Base-by-base conservation (phyloP, 2,329 filamentous ascomycete genomes). In the Cryphonectria radicalis region DNA sequence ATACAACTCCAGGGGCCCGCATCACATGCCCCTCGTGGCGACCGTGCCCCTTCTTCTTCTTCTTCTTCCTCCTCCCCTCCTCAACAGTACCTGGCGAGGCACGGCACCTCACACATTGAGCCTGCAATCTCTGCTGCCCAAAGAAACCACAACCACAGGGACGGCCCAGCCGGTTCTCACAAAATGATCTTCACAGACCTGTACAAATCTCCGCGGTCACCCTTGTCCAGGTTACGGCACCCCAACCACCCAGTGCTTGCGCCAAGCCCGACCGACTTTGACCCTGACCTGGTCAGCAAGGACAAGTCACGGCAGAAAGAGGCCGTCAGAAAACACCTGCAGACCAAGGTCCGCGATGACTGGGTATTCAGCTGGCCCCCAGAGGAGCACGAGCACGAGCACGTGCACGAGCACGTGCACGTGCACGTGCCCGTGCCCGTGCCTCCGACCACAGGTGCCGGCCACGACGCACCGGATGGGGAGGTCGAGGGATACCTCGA, bases 231-330 rank as follows among this genome's bases (percentile, higher is more conserved):
- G 76, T 79, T 88, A 70, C 85, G 87, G 53, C 82, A 82, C 68
- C 76, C 79, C 22, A 78, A 76, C 17, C 82, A 81, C 57, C 73
- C 76, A 14, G 78, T 77, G 63, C 72, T 79, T n/a, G 76, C 78
- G 32, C 73, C 73, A 60, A 73, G 77, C 76, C 75, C 78, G 75
- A 73, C 78, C 73, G 82, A 89, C 75, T 87, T 89, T 75, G 87
- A 91, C 73, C 84, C 87, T 28, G 89, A 91, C 76, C 82, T 91
- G 7, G 79, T 89, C 66, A 90, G 87, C 77, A 86, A 84, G 76
- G 89, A 91, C 77, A 91, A 90, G 78, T 73, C 79, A 37, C 89
- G 86, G 80, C 88, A 90, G 75, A 91, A 91, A 77, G 87, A 89
- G 57, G 89, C 89, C 17, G 86, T 91, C 50, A 87, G 83, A 76